Evolutionary conservation across 2,329 filamentous ascomycete species (phyloP), one percentile per base, ranked within the genome.

Genomic region (Monilinia fructigena): DNA sequence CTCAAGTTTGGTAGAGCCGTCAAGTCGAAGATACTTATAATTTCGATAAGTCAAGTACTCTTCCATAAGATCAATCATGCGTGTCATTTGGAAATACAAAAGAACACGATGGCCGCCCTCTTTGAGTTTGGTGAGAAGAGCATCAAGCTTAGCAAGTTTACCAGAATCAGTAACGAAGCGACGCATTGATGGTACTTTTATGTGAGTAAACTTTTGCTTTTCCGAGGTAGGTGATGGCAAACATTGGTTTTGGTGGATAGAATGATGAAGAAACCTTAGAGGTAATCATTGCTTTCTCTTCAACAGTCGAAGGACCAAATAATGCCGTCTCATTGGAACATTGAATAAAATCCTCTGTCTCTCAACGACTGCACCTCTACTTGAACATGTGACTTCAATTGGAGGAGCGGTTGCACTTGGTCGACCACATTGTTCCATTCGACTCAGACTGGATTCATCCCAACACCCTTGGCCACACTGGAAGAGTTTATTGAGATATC

Each of bases 61-160:
- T 78, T 99, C 95, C 91, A 98, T 98, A 68, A 99, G 82, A 77
- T 99, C 94, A 76, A 99, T 98, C 95, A 99, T 99, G 76, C 92
- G 91, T 4, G 95, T 99, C 95, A 99, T 99, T 82, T 99, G 95
- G 91, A 99, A 99, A 83, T 99, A 99, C 26, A 99, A 82, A 64
- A 99, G 83, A 28, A 99, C 95, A 75, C 95, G 93, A 74, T 99
- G 95, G 47, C 91, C 91, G 70, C 90, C 91, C 69, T 92, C 90
- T 83, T 98, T 99, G 74, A 99, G 88, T 77, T 93, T 86, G 76
- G 91, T 91, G 18, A 99, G 84, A 23, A 99, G 83, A 71, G 91
- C 84, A 76, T 99, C 95, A 61, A 99, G 83, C 76, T 93, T 92
- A 56, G 93, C 93, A 68, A 99, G 86, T 81, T 99, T 99, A 75